Evolutionary conservation across 192 early-diverging fungal genomes (phyloP).

Genomic region (Umbelopsis ramanniana): DNA sequence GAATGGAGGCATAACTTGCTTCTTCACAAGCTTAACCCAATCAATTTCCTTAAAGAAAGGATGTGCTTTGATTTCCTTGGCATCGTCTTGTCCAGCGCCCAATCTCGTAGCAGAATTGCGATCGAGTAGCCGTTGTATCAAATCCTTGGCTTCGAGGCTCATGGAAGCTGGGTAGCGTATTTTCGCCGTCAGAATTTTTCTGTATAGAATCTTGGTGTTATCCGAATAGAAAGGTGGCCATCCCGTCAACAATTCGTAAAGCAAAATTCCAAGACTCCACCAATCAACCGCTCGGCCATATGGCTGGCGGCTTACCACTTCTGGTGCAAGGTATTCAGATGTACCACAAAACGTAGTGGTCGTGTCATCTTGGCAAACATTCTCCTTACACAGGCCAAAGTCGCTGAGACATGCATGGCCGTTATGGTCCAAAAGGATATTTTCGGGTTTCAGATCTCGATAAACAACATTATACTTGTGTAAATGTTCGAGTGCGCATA

Average conservation of each 20-base stretch:
- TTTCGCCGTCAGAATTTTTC: conserved; percentile 66
- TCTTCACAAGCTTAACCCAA: conserved; percentile 62
- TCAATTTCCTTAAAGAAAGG: conserved; percentile 71
- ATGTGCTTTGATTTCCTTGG: conserved; percentile 76
- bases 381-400: conserved; percentile 81
- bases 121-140: conserved; percentile 64
- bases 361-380: conserved; percentile 50
- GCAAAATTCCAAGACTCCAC: conserved; percentile 82
- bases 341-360: conserved; percentile 89
- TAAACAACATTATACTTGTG: conserved; percentile 74
- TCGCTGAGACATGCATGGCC: conserved; percentile 78
- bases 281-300: conserved; percentile 80
- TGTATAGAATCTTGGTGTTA: conserved; percentile 67
- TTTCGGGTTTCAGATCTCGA: conserved; percentile 75
- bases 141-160: conserved; percentile 67
- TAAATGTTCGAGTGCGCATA: conserved; percentile 70
- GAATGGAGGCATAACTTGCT: conserved; percentile 65
- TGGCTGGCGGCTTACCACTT: conserved; percentile 71
- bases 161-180: conserved; percentile 57
- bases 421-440: conserved; percentile 64
- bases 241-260: conserved; percentile 76
- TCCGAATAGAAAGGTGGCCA: conserved; percentile 74
- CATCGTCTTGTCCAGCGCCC: conserved; percentile 53
- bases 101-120: conserved; percentile 63
- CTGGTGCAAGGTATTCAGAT: conserved; percentile 89